These are phyloP conservation scores for Phytophthora hybrid DNA, from an alignment of 352 stramenopile genomes.

Conservation along the genomic window DNA sequence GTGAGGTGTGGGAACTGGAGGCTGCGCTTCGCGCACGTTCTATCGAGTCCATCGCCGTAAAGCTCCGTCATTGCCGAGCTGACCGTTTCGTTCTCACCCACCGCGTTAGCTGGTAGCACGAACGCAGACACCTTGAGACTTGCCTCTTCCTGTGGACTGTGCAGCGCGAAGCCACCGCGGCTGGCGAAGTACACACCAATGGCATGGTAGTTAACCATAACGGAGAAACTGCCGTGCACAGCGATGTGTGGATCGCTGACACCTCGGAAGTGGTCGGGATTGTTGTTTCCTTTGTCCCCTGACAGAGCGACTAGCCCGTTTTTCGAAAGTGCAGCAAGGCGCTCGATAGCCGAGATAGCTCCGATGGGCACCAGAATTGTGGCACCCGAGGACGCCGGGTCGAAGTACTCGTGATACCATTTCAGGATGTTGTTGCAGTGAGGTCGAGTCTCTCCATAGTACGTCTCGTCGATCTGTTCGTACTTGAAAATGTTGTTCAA, in stretches of 20 bases:
- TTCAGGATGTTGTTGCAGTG: slow-evolving; percentile 93
- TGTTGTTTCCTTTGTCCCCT: slow-evolving; percentile 95
- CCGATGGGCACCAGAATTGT: slow-evolving; percentile 93
- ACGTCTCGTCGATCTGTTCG: slow-evolving; percentile 78
- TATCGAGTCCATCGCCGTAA: slow-evolving; percentile 65
- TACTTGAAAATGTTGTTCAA: slow-evolving; percentile 93
- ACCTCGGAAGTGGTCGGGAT: slow-evolving; percentile 92
- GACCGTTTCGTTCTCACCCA: slow-evolving; percentile 15
- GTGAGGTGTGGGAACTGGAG: slow-evolving; percentile 71
- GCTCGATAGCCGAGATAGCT: slow-evolving; percentile 82
- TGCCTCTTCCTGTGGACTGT: slow-evolving; percentile 94
- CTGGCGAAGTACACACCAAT: slow-evolving; percentile 93
- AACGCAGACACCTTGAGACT: slow-evolving; percentile 93
- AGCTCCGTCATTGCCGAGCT: slow-evolving; percentile 44
- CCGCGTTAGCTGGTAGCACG: slow-evolving; percentile 61
- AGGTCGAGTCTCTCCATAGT: slow-evolving; percentile 75
- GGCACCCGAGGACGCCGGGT: slow-evolving; percentile 61
- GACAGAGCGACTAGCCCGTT: slow-evolving; percentile 86
- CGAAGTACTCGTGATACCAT: slow-evolving; percentile 91
- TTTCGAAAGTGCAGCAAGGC: slow-evolving; percentile 65
- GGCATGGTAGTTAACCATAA: slow-evolving; percentile 97
- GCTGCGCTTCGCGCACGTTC: slow-evolving; percentile 68
- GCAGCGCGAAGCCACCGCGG: slow-evolving; percentile 91
- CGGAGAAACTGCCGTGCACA: slow-evolving; percentile 95
- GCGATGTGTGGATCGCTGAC: slow-evolving; percentile 95